Evolutionary conservation across 306 rosid genomes (phyloP).

Genomic region (Lotus japonicus): DNA sequence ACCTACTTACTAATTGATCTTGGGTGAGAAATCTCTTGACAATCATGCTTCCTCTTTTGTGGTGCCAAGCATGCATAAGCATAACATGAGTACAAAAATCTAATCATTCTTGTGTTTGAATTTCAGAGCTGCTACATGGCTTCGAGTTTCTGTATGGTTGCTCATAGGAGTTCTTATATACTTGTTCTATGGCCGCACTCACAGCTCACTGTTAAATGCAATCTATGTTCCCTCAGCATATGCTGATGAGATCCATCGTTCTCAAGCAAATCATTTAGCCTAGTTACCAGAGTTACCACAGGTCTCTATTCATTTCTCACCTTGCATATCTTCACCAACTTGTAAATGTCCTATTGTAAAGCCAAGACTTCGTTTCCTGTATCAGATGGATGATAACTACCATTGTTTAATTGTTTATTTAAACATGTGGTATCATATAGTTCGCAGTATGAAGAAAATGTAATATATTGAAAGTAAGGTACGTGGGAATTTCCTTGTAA

Average conservation of each 20-base stretch:
- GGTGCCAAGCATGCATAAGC: background rate
- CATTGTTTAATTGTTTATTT: background rate
- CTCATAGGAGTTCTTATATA: constrained; percentile 44
- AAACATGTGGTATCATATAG: background rate
- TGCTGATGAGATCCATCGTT: constrained; percentile 42
- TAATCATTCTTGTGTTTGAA: constrained; percentile 7
- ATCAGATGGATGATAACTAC: background rate
- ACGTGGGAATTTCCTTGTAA: background rate
- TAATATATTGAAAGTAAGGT: background rate
- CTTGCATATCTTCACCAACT: constrained; percentile 5
- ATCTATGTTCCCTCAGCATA: constrained; percentile 45
- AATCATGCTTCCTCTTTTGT: background rate
- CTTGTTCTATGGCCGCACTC: constrained; percentile 52
- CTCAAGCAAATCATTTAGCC: constrained; percentile 23
- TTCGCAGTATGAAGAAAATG: background rate
- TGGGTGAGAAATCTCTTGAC: constrained; percentile 43
- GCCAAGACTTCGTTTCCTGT: background rate
- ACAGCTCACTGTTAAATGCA: constrained; percentile 58
- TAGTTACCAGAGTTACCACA: constrained; percentile 21
- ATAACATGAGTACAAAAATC: background rate
- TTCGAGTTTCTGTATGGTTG: constrained; percentile 53
- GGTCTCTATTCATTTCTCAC: background rate
- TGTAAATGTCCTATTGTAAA: constrained; percentile 10
- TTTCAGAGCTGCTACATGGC: constrained; percentile 56
- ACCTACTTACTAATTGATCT: constrained; percentile 60